Conservation (phyloP, 805 yeast species). For the Kazachstania africana region DNA sequence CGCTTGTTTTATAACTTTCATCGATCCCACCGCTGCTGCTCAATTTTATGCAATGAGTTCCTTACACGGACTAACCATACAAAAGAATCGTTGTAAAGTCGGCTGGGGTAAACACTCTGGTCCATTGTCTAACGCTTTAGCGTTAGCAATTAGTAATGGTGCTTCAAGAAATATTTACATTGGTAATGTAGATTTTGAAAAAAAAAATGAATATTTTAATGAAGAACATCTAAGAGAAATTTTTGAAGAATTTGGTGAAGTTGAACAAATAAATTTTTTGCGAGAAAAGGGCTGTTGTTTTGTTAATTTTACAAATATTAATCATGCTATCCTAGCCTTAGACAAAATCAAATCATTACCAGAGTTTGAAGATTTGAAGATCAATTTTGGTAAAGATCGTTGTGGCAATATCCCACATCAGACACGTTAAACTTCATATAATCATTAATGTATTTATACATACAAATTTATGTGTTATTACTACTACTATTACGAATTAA, state of each 20-base stretch:
- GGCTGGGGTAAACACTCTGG: slow-evolving; percentile 99
- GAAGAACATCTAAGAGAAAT: slow-evolving; percentile 55
- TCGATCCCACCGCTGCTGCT: slow-evolving; percentile 95
- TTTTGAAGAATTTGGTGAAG: slow-evolving; percentile 79
- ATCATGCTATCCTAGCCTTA: slow-evolving; percentile 83
- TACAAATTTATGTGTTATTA: too few relatives aligned
- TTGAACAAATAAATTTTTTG: slow-evolving; percentile 85
- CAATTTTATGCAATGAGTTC: slow-evolving; percentile 93
- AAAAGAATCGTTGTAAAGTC: slow-evolving; percentile 74
- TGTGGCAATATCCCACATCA: slow-evolving; percentile 92
- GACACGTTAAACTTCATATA: slow-evolving; percentile 13
- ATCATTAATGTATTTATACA: too few relatives aligned
- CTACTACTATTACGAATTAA: too few relatives aligned
- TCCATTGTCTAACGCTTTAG: slow-evolving; percentile 74
- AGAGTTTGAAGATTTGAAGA: slow-evolving; percentile 59
- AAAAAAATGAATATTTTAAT: slow-evolving; percentile 28
- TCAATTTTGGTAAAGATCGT: slow-evolving; percentile 88
- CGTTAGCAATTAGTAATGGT: slow-evolving; percentile 84
- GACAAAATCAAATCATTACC: slow-evolving; percentile 75
- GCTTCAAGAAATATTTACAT: slow-evolving; percentile 89
- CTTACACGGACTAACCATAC: slow-evolving; percentile 77
- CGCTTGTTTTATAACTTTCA: slow-evolving; percentile 88
- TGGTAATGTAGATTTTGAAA: slow-evolving; percentile 47
- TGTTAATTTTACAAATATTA: slow-evolving; percentile 82
- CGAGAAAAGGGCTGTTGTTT: slow-evolving; percentile 82